These are phyloP conservation scores for Clitocybe nebularis DNA, from an alignment of 1,284 basidiomycete genomes.

Conservation along the genomic window DNA sequence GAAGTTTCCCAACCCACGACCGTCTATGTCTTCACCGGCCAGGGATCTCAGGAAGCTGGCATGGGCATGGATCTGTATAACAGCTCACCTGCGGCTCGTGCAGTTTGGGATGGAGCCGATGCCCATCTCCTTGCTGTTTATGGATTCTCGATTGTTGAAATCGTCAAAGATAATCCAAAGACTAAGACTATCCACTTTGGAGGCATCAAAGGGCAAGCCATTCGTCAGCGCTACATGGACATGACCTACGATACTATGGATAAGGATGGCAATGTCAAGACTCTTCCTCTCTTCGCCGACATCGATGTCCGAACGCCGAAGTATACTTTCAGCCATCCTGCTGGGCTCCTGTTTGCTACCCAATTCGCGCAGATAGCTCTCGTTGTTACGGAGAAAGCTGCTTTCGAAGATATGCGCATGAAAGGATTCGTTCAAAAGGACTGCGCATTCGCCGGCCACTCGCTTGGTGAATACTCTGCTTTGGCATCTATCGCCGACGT, in stretches of 20 bases:
- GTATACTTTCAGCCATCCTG: conserved; percentile 97
- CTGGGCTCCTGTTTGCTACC: conserved; percentile 93
- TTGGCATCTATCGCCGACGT: conserved; percentile 96
- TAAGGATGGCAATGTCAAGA: conserved; percentile 92
- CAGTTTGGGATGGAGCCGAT: conserved; percentile 97
- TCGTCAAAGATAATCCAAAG: conserved; percentile 97
- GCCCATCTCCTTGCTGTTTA: conserved; percentile 90
- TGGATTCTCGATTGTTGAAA: conserved; percentile 97
- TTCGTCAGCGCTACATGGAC: conserved; percentile 98
- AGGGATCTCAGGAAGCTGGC: conserved; percentile 96
- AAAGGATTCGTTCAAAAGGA: conserved; percentile 92
- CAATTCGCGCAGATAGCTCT: conserved; percentile 98
- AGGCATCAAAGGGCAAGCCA: conserved; percentile 97
- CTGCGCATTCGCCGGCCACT: conserved; percentile 96
- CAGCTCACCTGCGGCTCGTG: conserved; percentile 87
- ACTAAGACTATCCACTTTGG: conserved; percentile 98
- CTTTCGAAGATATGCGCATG: conserved; percentile 96
- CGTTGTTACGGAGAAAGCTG: conserved; percentile 96
- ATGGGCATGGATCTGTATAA: conserved; percentile 99
- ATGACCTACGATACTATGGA: conserved; percentile 98
- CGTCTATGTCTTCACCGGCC: conserved; percentile 97
- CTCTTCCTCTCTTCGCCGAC: conserved; percentile 90
- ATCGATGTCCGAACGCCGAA: conserved; percentile 89
- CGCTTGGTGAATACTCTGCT: conserved; percentile 96
- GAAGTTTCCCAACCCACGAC: conserved; percentile 92